phyloP scores from a whole-genome alignment of 2,329 filamentous ascomycete genomes.

The Colletotrichum neosansevieriae region DNA sequence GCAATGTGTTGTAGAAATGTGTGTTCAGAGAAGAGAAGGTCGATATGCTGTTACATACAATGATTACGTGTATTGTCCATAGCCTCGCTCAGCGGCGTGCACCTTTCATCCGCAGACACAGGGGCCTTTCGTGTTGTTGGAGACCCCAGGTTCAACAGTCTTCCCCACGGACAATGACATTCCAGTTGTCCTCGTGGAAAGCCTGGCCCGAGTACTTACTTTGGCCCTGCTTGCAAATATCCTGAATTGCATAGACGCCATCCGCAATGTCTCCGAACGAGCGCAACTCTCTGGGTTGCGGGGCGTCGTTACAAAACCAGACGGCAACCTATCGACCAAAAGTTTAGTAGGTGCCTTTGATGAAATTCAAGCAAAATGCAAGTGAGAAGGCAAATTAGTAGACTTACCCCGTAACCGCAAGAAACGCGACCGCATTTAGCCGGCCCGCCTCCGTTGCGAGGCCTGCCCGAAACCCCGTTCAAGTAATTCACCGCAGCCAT shows the following conservation, averaged over 20 bases:
- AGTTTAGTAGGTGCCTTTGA: not conserved
- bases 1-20: too few relatives aligned
- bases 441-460: not conserved
- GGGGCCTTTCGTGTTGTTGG: too few relatives aligned
- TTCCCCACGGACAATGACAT: slow-evolving; percentile 1
- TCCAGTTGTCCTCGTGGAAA: slow-evolving; percentile 2
- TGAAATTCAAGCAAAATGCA: not conserved
- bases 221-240: not conserved
- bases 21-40: too few relatives aligned
- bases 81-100: too few relatives aligned
- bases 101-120: too few relatives aligned
- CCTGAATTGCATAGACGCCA: slow-evolving; percentile 1
- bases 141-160: not conserved
- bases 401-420: slow-evolving; percentile 3
- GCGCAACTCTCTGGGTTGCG: not conserved
- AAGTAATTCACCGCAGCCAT: not conserved
- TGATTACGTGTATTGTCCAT: too few relatives aligned
- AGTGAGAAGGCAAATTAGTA: too few relatives aligned
- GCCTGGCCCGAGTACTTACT: not conserved
- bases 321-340: not conserved
- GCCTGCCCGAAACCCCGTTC: not conserved
- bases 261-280: not conserved
- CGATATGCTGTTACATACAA: too few relatives aligned
- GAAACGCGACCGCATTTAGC: slow-evolving; percentile 1
- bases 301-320: slow-evolving; percentile 20